A percentile compares a stretch with the other conserved stretches of the same genome.
phyloP scores from a whole-genome alignment of 2,329 filamentous ascomycete genomes.

The Aspergillus costaricaensis region DNA sequence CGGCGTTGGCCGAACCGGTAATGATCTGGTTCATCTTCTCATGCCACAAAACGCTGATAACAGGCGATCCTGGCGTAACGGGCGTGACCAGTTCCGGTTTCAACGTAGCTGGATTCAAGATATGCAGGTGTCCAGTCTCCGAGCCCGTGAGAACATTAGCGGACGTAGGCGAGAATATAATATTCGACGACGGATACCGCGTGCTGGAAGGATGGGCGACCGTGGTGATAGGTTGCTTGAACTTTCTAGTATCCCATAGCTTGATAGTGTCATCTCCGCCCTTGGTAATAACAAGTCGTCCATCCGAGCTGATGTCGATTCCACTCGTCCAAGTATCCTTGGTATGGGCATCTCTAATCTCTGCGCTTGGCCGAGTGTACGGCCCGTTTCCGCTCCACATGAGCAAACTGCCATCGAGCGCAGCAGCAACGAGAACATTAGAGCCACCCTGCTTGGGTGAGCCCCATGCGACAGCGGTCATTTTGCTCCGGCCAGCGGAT shows the following conservation, averaged over 20 bases:
- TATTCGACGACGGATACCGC: conserved; percentile 81
- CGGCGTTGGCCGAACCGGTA: conserved; percentile 86
- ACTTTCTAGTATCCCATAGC: conserved; percentile 94
- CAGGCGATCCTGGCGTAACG: conserved; percentile 78
- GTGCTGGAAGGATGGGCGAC: conserved; percentile 79
- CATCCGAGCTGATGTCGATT: conserved; percentile 86
- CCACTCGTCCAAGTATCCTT: conserved; percentile 88
- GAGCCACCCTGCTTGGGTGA: conserved; percentile 72
- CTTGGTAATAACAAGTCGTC: conserved; percentile 83
- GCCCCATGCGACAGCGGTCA: conserved; percentile 91
- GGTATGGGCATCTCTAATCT: conserved; percentile 80
- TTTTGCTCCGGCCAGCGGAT: conserved; percentile 84
- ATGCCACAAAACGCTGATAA: conserved; percentile 90
- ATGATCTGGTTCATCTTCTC: conserved; percentile 93
- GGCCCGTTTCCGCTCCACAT: conserved; percentile 93
- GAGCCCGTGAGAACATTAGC: conserved; percentile 89
- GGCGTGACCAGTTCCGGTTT: conserved; percentile 81
- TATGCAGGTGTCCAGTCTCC: conserved; percentile 79
- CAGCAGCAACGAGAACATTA: conserved; percentile 77
- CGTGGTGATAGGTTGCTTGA: conserved; percentile 83
- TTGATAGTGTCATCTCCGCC: conserved; percentile 93
- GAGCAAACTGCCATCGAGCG: conserved; percentile 83
- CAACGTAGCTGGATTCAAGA: conserved; percentile 89
- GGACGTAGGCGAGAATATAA: conserved; percentile 82
- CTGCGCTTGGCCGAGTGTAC: conserved; percentile 75